These are phyloP conservation scores for Sclerotinia glacialis DNA, from an alignment of 2,329 filamentous ascomycete species.

Conservation along the genomic window DNA sequence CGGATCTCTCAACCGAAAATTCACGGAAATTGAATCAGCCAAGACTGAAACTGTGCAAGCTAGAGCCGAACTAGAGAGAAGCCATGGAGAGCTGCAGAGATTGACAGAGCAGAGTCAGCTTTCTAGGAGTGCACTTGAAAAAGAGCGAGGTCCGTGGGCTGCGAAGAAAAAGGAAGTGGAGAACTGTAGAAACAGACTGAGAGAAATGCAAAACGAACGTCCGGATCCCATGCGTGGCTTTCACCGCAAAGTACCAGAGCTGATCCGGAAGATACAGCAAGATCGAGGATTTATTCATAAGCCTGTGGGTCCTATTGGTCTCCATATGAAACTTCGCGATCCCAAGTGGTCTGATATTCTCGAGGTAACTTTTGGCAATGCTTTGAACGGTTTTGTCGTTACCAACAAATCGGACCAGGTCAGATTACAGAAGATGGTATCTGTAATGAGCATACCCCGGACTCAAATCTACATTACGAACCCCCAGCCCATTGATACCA, in stretches of 20 bases:
- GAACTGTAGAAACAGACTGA: conserved; percentile 50
- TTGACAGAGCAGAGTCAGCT: conserved; percentile 41
- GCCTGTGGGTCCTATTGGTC: conserved; percentile 81
- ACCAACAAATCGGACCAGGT: conserved; percentile 71
- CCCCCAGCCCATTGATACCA: conserved; percentile 53
- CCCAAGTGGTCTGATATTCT: conserved; percentile 81
- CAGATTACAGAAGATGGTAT: conserved; percentile 65
- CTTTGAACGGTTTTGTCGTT: conserved; percentile 77
- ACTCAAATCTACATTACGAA: conserved; percentile 55
- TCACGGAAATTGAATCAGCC: conserved; percentile 57
- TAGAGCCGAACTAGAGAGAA: conserved; percentile 43
- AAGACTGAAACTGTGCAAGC: conserved; percentile 50
- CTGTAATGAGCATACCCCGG: conserved; percentile 45
- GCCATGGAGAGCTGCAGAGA: conserved; percentile 42
- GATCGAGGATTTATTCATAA: conserved; percentile 66
- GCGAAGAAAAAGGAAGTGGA: conserved; percentile 55
- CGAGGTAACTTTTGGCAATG: conserved; percentile 70
- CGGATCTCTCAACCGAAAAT: conserved; percentile 62
- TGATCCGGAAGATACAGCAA: conserved; percentile 67
- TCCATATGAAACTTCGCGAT: conserved; percentile 71
- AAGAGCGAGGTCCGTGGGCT: conserved; percentile 38
- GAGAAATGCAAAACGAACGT: conserved; percentile 53
- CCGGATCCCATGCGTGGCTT: conserved; percentile 64
- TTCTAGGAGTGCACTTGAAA: conserved; percentile 39
- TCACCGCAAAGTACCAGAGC: conserved; percentile 56